Evolutionary conservation across 768 basidiomycete species (phyloP).

Genomic region (Rhizopogon salebrosus): DNA sequence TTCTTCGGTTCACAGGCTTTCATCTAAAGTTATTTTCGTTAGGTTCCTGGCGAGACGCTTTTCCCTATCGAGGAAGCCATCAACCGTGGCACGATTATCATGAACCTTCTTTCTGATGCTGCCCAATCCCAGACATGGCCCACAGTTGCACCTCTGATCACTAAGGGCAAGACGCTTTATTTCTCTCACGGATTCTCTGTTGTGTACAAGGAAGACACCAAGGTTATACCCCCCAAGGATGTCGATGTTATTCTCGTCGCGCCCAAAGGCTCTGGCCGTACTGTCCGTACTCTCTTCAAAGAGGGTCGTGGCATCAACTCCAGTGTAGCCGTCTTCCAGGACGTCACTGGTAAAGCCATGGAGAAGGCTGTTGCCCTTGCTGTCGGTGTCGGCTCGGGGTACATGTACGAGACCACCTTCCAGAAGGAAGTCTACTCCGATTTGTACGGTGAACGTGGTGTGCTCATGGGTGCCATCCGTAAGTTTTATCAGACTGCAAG

Average conservation of each 20-base stretch:
- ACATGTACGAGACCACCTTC: constrained; percentile 98
- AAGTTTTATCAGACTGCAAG: constrained; percentile 25
- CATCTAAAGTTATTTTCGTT: not conserved
- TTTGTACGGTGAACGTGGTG: constrained; percentile 98
- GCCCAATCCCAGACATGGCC: constrained; percentile 98
- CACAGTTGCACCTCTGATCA: constrained; percentile 85
- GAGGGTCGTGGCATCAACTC: constrained; percentile 99
- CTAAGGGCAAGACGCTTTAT: constrained; percentile 99
- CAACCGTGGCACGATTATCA: constrained; percentile 93
- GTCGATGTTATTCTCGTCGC: constrained; percentile 99
- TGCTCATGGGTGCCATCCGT: constrained; percentile 97
- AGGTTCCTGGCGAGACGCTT: constrained; percentile 95
- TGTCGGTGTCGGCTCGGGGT: constrained; percentile 93
- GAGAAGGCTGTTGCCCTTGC: constrained; percentile 95
- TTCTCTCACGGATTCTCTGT: constrained; percentile 99
- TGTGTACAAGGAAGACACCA: constrained; percentile 96
- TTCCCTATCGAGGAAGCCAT: constrained; percentile 99
- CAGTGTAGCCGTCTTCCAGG: constrained; percentile 92
- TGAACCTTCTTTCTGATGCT: constrained; percentile 99
- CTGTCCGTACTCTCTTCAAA: constrained; percentile 99
- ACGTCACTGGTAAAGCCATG: constrained; percentile 95
- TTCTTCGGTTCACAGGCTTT: not conserved
- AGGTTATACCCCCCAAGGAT: constrained; percentile 85
- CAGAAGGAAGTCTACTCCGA: constrained; percentile 99
- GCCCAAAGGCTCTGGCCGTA: constrained; percentile 97